Percentiles rank a stretch among this genome's conserved stretches.
Evolutionary conservation across 306 rosid species (phyloP).

Genomic region (Castanospermum australe): DNA sequence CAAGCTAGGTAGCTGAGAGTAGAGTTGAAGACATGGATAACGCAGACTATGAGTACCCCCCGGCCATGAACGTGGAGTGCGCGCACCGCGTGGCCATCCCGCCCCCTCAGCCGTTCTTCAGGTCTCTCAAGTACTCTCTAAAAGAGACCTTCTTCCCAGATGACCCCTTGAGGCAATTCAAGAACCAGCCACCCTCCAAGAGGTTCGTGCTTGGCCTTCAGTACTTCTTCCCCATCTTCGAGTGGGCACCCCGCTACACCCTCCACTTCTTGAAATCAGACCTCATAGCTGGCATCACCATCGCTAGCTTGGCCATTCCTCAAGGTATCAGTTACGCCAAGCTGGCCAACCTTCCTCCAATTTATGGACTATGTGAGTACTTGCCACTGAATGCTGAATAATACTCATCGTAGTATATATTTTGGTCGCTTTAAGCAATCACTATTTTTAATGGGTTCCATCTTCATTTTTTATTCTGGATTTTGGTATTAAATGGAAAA

Average conservation of each 20-base stretch:
- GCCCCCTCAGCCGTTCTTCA: slow-evolving; percentile 61
- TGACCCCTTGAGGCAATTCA: slow-evolving; percentile 86
- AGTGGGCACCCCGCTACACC: slow-evolving; percentile 74
- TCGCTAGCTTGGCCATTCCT: slow-evolving; percentile 94
- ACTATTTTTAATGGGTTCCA: background rate
- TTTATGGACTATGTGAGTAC: slow-evolving; percentile 83
- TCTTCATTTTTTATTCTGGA: background rate
- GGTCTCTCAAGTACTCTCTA: slow-evolving; percentile 49
- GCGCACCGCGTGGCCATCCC: slow-evolving; percentile 65
- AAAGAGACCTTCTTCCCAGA: slow-evolving; percentile 92
- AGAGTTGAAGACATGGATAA: slow-evolving; percentile 56
- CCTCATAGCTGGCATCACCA: slow-evolving; percentile 84
- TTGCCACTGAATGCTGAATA: no score
- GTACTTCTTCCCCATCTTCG: slow-evolving; percentile 68
- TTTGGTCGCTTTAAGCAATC: background rate
- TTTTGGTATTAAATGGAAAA: background rate
- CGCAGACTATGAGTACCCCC: slow-evolving; percentile 43
- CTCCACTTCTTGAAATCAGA: slow-evolving; percentile 64
- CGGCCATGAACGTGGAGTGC: slow-evolving; percentile 31
- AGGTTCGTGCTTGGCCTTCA: slow-evolving; percentile 55
- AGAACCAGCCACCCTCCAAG: slow-evolving; percentile 55
- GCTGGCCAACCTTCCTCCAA: slow-evolving; percentile 89
- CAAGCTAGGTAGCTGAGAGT: no score
- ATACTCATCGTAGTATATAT: background rate
- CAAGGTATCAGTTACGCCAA: slow-evolving; percentile 97